Percentiles rank a stretch among this genome's conserved stretches.
Evolutionary conservation across 257 asterid species (phyloP).

Genomic region (Fraxinus excelsior): DNA sequence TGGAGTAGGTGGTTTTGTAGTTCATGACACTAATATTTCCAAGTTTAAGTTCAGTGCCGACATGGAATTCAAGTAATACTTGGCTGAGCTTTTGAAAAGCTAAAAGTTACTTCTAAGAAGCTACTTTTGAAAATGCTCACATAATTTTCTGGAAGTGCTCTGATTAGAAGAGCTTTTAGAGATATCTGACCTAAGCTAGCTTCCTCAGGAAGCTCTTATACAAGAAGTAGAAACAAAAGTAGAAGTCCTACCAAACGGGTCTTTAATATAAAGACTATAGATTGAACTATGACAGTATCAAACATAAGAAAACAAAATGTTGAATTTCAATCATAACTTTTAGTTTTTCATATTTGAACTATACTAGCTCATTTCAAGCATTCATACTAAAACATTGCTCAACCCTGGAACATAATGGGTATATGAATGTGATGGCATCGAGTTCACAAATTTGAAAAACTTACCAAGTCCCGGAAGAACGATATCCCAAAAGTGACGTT

Average conservation of each 20-base stretch:
- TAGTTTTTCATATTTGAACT: not conserved
- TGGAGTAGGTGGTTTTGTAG: not conserved
- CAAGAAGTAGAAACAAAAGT: too few relatives aligned
- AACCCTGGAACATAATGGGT: too few relatives aligned
- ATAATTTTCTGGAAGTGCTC: too few relatives aligned
- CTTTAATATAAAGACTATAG: not conserved
- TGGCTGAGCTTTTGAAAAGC: not conserved
- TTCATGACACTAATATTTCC: not conserved
- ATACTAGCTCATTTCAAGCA: not conserved
- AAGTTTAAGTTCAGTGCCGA: not conserved
- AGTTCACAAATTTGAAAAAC: not conserved
- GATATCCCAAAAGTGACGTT: slow-evolving; percentile 47
- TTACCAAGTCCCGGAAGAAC: slow-evolving; percentile 70
- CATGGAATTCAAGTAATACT: not conserved
- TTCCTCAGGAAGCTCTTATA: too few relatives aligned
- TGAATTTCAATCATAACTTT: not conserved
- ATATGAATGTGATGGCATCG: too few relatives aligned
- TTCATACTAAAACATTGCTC: too few relatives aligned
- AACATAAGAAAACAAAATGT: not conserved
- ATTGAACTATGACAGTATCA: not conserved
- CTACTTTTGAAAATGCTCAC: too few relatives aligned
- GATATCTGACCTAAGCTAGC: too few relatives aligned
- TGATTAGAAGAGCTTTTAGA: too few relatives aligned
- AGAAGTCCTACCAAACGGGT: too few relatives aligned
- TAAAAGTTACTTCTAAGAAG: too few relatives aligned